Evolutionary conservation across 495 filamentous ascomycete species (phyloP).

Genomic region (Pyrenopolyporus hunteri): DNA sequence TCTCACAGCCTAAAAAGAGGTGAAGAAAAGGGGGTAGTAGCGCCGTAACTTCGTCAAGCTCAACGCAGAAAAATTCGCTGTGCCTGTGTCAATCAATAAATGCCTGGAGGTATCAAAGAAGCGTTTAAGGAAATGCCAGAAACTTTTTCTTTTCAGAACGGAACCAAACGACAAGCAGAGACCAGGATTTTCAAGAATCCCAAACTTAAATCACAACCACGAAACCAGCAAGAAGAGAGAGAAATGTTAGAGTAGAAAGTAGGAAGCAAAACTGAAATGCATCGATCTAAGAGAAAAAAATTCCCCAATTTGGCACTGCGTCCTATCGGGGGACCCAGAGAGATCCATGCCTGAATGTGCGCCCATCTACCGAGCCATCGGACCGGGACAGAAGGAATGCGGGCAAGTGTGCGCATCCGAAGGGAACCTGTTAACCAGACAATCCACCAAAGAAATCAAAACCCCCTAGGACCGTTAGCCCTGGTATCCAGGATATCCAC

Average conservation of each 20-base stretch:
- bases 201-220: slow-evolving; percentile 44
- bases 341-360: neutral
- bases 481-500: slow-evolving; percentile 66
- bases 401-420: slow-evolving; percentile 16
- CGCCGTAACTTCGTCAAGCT: slow-evolving; percentile 42
- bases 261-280: slow-evolving; percentile 35
- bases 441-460: slow-evolving; percentile 11
- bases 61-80: slow-evolving; percentile 25
- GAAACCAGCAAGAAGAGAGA: slow-evolving; percentile 32
- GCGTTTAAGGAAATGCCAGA: slow-evolving; percentile 42
- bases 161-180: slow-evolving; percentile 28
- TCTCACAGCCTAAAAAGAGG: slow-evolving; percentile 25
- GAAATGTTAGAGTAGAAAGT: slow-evolving; percentile 42
- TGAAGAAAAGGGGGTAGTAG: slow-evolving; percentile 23
- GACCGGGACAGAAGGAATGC: slow-evolving; percentile 17
- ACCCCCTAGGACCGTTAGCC: slow-evolving; percentile 47
- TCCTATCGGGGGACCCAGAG: slow-evolving; percentile 28
- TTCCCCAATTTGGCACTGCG: slow-evolving; percentile 25
- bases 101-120: slow-evolving; percentile 46
- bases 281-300: slow-evolving; percentile 38
- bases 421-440: slow-evolving; percentile 15
- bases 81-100: slow-evolving; percentile 42
- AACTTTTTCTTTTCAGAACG: slow-evolving; percentile 44
- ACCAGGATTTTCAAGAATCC: slow-evolving; percentile 20
- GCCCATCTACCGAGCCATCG: slow-evolving; percentile 24